Base-by-base conservation (phyloP, 129 eudicot species). In the Helichrysum umbraculigerum region DNA sequence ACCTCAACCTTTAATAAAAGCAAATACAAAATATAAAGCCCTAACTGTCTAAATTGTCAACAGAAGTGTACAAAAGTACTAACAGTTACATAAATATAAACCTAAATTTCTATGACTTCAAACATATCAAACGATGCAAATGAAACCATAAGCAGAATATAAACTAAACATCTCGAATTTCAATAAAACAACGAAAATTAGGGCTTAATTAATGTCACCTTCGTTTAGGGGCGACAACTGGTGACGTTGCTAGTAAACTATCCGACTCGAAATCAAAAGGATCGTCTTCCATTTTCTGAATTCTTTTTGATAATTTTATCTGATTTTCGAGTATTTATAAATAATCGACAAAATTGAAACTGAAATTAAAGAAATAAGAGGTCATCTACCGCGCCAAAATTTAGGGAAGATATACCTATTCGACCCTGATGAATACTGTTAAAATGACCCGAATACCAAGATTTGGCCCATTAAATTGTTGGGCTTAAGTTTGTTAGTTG, bases 181-280 rank as follows among this genome's bases (percentile, higher is more conserved):
- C 4, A 42, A 47, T 20, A 47, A 60, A 6, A 37, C 16, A 50
- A 42, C 20, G 47, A 47, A 25, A 60, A 70, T 16, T 57, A 57
- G 62, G 62, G 62, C 20, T 57, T 19, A 17, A 19, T 5, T 56
- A 6, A 6, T 20, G 29, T 19, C 11, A 57, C 62, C 62, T 19
- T 57, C 62, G 62, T 16, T 57, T 57, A 0, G 79, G 75, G 56
- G 83, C 70, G 17, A 73, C 68, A 56, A 57, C 74, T 10, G 79
- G 83, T 80, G 83, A 56, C 51, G 75, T 66, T 15, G 83, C 83
- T 16, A 80, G 79, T 28, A 80, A 74, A 41, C 12, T 58, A 66
- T 80, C 83, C 28, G 75, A 80, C 7, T 80, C 83, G 32, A 73
- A 80, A 57, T 80, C 83, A 15, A 80, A 80, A 6, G 83, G 83